Evolutionary conservation across 2,329 filamentous ascomycete genomes (phyloP).

Genomic region (Botryotinia narcissicola): DNA sequence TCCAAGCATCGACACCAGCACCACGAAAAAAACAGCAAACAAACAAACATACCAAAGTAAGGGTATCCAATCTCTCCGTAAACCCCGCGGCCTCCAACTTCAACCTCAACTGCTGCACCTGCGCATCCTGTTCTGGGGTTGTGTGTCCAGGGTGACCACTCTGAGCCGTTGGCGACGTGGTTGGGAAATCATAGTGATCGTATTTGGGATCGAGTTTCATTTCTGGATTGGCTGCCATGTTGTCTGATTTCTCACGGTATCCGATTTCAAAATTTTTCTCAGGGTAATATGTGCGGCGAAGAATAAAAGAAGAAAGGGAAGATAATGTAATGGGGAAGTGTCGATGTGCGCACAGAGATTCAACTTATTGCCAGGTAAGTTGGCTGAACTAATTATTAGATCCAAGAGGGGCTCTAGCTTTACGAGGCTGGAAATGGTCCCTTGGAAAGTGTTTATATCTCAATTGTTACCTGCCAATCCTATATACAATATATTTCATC

Average conservation of each 20-base stretch:
- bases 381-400: neutral
- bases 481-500: neutral
- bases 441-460: neutral
- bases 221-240: conserved; percentile 32
- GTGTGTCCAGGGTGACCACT: conserved; percentile 86
- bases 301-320: neutral
- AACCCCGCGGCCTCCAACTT: conserved; percentile 81
- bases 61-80: conserved; percentile 82
- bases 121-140: conserved; percentile 81
- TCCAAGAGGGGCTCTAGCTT: conserved; percentile 13
- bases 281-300: neutral
- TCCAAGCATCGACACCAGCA: neutral
- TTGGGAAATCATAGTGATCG: conserved; percentile 93
- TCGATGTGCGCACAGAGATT: neutral
- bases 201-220: conserved; percentile 77
- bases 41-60: conserved; percentile 70
- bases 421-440: neutral
- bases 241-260: conserved; percentile 6
- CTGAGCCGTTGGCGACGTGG: conserved; percentile 65
- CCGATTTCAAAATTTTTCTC: neutral
- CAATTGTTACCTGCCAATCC: neutral
- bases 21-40: neutral
- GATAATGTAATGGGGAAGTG: neutral
- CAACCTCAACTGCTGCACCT: conserved; percentile 80
- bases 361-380: neutral